Conservation (phyloP, 2,329 filamentous ascomycete genomes). For the Nothophoma quercina region DNA sequence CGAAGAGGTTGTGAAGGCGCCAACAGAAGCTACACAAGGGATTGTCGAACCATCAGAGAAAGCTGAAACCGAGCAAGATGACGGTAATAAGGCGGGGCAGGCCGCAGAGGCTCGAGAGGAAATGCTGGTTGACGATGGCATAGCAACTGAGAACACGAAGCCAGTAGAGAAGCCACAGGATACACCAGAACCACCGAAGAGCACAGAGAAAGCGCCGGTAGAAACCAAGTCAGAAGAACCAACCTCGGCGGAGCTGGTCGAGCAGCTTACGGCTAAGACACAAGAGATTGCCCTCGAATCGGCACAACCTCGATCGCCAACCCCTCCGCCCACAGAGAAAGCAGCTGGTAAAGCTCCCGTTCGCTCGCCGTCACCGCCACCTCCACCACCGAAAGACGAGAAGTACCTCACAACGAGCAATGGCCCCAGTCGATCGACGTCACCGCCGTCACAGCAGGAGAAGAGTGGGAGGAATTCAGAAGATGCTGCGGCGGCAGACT, state of each 20-base stretch:
- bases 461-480: conserved; percentile 51
- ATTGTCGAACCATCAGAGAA: neutral
- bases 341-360: conserved; percentile 40
- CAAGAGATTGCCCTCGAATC: conserved; percentile 26
- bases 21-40: neutral
- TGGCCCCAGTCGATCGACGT: conserved; percentile 53
- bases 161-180: neutral
- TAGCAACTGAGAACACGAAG: neutral
- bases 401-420: conserved; percentile 54
- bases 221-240: conserved; percentile 3
- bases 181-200: neutral
- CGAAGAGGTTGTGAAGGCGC: conserved; percentile 5
- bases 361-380: conserved; percentile 53
- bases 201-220: neutral
- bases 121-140: neutral
- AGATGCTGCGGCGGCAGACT: conserved; percentile 42
- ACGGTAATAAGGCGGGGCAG: conserved; percentile 33
- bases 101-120: neutral
- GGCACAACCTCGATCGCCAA: conserved; percentile 28
- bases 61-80: neutral
- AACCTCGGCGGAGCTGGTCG: conserved; percentile 19
- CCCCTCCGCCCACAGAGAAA: conserved; percentile 25
- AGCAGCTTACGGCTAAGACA: conserved; percentile 30
- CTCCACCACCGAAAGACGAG: conserved; percentile 60
- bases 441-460: conserved; percentile 45